Base-by-base conservation (phyloP, 164 flowering plant genomes). In the Magnolia sinica region DNA sequence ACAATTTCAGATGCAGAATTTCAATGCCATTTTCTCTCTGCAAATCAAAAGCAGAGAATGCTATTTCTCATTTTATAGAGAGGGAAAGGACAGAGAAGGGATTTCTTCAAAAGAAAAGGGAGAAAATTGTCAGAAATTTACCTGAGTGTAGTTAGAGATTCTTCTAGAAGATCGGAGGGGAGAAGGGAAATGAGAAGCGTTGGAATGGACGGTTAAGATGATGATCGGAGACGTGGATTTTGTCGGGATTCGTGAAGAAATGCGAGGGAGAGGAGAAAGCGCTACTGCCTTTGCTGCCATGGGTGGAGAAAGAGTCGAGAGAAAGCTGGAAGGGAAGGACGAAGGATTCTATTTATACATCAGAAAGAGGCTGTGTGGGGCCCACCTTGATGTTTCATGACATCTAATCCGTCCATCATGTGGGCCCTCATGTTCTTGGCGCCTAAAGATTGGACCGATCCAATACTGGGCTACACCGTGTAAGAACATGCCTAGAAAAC, bases 71-170 rank as follows among this genome's bases (percentile, higher is more conserved):
- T 37, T n/a, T 63, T 61, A 55, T 50, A 72, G 67, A 68, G 29
- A 2, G 22, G 23, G 61, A 69, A 10, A n/a, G 24, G 9, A 9
- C 19, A 64, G 11, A 50, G 11, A 14, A 22, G 58, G n/a, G n/a
- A 73, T 2, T 16, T 55, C 13, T 55, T 55, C 18, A 64, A 7
- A 76, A 72, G 51, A 75, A 67, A 58, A 71, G 70, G 51, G 31
- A 72, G 71, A 52, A 68, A 2, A 84, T 3, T 3, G 8, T 58
- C 50, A 16, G 23, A 64, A 50, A 13, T 13, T 7, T 71, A 76
- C 88, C 86, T 84, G 85, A 70, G 84, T 64, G 80, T 83, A 85
- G 77, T 77, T 76, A 61, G 85, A 72, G 75, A 55, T 69, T 71
- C 86, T 76, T 70, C 86, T 65, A 14, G 91, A 85, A 76, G 87